Evolutionary conservation across 2,329 filamentous ascomycete species (phyloP).

Genomic region (Fusarium liriodendri): DNA sequence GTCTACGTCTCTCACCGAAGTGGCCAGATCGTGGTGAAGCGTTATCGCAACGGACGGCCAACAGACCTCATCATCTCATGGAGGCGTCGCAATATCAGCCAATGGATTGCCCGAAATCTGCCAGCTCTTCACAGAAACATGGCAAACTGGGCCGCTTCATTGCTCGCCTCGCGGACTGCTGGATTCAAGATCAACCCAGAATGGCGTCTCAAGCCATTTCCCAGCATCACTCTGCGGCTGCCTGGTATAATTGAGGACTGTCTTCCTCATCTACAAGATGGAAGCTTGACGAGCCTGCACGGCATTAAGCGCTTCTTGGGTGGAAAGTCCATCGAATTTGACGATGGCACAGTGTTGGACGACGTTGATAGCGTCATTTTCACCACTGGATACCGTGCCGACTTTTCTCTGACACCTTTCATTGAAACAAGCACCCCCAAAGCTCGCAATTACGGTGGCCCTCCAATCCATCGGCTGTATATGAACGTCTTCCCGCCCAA

Average conservation of each 20-base stretch:
- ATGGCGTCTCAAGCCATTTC: constrained; percentile 19
- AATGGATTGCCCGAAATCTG: constrained; percentile 16
- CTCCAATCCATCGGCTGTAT: background rate
- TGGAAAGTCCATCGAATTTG: constrained; percentile 22
- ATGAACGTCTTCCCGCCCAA: constrained; percentile 28
- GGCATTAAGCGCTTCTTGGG: constrained; percentile 11
- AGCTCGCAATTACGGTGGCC: background rate
- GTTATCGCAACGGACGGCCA: constrained; percentile 6
- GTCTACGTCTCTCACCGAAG: constrained; percentile 26
- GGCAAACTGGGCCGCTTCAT: background rate
- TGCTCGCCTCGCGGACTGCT: background rate
- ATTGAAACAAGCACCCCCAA: constrained; percentile 5
- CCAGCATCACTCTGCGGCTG: background rate
- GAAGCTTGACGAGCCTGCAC: constrained; percentile 14
- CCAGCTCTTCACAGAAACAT: constrained; percentile 3
- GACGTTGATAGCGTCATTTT: constrained; percentile 16
- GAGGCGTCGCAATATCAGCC: constrained; percentile 18
- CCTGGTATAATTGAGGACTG: constrained; percentile 18
- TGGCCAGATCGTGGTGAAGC: constrained; percentile 16
- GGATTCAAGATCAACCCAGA: constrained; percentile 5
- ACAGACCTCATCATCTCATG: constrained; percentile 11
- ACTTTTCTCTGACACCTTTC: constrained; percentile 22
- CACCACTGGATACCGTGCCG: constrained; percentile 5
- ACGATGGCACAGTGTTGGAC: constrained; percentile 20
- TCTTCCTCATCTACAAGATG: constrained; percentile 13